Evolutionary conservation across 768 basidiomycete genomes (phyloP).

Genomic region (Mycena galericulata): DNA sequence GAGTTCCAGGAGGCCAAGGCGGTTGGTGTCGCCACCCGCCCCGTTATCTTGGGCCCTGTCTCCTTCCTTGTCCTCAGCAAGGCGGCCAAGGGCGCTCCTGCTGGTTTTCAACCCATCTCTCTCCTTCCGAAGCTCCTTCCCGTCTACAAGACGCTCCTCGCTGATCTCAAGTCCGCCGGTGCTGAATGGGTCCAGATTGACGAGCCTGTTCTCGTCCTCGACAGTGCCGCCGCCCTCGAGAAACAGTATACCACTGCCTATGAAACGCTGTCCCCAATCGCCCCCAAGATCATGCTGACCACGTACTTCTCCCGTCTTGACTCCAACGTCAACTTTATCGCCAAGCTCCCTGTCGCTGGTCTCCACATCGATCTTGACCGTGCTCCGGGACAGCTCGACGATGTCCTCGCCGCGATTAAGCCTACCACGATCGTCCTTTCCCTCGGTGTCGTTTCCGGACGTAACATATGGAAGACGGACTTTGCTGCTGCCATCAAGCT

Average conservation of each 20-base stretch:
- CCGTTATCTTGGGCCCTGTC: constrained; percentile 95
- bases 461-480: constrained; percentile 99
- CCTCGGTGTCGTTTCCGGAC: constrained; percentile 95
- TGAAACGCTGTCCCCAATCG: constrained; percentile 80
- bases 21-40: constrained; percentile 90
- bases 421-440: constrained; percentile 85
- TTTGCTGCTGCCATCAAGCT: constrained; percentile 84
- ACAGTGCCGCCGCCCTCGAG: constrained; percentile 81
- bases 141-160: constrained; percentile 90
- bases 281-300: constrained; percentile 93
- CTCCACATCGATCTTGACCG: constrained; percentile 98
- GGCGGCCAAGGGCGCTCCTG: constrained; percentile 83
- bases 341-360: constrained; percentile 92
- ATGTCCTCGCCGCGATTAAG: constrained; percentile 86
- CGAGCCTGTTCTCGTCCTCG: constrained; percentile 96
- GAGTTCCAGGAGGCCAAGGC: constrained; percentile 96
- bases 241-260: constrained; percentile 87
- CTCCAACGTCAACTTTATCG: constrained; percentile 87
- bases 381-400: constrained; percentile 89
- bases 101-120: constrained; percentile 91
- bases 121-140: constrained; percentile 91
- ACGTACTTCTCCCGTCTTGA: constrained; percentile 98
- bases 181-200: constrained; percentile 97
- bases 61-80: constrained; percentile 96
- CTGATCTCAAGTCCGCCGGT: constrained; percentile 92